These are phyloP conservation scores for Fomitopsis pinicola DNA, from an alignment of 1,284 basidiomycete species.

Conservation along the genomic window DNA sequence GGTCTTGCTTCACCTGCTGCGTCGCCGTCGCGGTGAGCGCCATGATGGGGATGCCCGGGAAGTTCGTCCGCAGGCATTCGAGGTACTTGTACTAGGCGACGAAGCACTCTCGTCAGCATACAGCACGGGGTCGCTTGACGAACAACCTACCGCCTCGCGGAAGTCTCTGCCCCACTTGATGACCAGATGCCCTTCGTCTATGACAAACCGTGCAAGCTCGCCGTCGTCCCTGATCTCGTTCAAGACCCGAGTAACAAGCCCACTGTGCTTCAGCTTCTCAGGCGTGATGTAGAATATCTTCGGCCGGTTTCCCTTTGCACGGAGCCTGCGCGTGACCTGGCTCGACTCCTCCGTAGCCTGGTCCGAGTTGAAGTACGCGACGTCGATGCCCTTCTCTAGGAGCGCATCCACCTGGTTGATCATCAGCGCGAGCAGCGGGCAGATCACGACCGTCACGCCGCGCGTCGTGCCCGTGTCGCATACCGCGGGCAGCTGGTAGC, in stretches of 20 bases:
- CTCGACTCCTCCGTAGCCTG: slow-evolving; percentile 28
- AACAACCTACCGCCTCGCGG: slow-evolving; percentile 57
- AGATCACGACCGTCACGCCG: slow-evolving; percentile 90
- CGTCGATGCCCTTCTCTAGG: slow-evolving; percentile 63
- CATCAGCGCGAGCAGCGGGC: slow-evolving; percentile 89
- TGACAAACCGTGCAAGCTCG: slow-evolving; percentile 83
- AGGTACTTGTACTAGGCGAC: slow-evolving; percentile 61
- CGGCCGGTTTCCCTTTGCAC: slow-evolving; percentile 45
- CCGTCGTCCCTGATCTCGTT: slow-evolving; percentile 49
- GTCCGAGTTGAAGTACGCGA: slow-evolving; percentile 70
- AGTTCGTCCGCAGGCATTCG: slow-evolving; percentile 65
- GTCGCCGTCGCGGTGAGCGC: slow-evolving; percentile 96
- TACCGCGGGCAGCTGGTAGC: slow-evolving; percentile 86
- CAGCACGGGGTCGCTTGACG: not conserved
- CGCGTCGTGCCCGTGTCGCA: slow-evolving; percentile 67
- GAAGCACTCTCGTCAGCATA: slow-evolving; percentile 6
- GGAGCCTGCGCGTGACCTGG: slow-evolving; percentile 36
- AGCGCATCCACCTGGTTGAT: slow-evolving; percentile 83
- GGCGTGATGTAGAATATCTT: slow-evolving; percentile 90
- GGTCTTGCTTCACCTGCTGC: slow-evolving; percentile 72
- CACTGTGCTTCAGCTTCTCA: slow-evolving; percentile 76
- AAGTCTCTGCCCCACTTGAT: slow-evolving; percentile 85
- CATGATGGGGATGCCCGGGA: slow-evolving; percentile 85
- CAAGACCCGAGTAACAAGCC: slow-evolving; percentile 54
- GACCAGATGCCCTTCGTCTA: slow-evolving; percentile 97